Base-by-base conservation (phyloP, 495 filamentous ascomycete genomes). In the Penicillium paradoxum region DNA sequence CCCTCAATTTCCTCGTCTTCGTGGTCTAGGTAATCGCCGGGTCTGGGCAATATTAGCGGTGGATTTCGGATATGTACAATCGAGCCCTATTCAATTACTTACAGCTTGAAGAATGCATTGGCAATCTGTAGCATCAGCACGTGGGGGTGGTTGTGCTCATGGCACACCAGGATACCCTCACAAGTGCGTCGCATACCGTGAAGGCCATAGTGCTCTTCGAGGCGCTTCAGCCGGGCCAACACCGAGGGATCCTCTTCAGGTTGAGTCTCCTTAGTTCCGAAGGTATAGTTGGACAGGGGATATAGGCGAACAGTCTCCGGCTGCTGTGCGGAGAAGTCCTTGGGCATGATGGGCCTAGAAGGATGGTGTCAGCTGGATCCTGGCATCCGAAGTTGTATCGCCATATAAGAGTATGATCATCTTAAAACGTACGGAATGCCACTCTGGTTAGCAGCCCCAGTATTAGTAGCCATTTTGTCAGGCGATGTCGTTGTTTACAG, bases 81-180 rank as follows among this genome's bases (percentile, higher is more conserved):
- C 14, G n/a, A 15, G 15, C 9, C 7, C 3, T n/a, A 1, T 6
- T 36, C 40, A 47, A 22, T 19, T n/a, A 59, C 78, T 11, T 76
- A 89, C 72, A 97, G 80, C 74, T 98, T 98, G 77, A 97, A 97
- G 71, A 98, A 98, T 4, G 93, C 92, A 73, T 98, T 98, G 19
- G 93, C 93, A 55, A 98, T 98, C 76, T 97, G 93, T 57, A 97
- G 78, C 95, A 97, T 97, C 63, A 97, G 72, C 47, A 97, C 93
- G 65, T 97, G 93, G 1, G 93, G 93, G 68, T 97, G 93, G 69
- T 96, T 97, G 75, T 97, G 92, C 69, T 98, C 93, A 66, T 98
- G 93, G 72, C 93, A 98, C 55, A 98, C 89, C 10, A 98, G 79
- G 51, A 98, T 84, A 51, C 93, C 93, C 73, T 98, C 93, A 68